Evolutionary conservation across 345 rosid genomes (phyloP).

Genomic region (Syzygium aqueum): DNA sequence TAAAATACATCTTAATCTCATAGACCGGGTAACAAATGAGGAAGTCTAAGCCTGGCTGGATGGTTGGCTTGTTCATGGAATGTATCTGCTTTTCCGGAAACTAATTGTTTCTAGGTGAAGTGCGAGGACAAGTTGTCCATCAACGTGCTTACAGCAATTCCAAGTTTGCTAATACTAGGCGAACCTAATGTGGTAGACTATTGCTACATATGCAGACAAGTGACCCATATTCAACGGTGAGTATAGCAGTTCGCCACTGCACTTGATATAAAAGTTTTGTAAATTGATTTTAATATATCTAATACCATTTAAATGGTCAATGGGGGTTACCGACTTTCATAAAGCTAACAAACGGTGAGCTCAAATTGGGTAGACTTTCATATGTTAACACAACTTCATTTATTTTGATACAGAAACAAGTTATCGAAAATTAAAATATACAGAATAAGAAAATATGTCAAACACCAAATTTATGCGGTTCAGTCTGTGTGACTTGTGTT

Average conservation of each 20-base stretch:
- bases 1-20: neutral
- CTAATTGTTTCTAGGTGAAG: neutral
- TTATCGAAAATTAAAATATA: too few relatives aligned
- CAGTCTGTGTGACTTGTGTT: too few relatives aligned
- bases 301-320: too few relatives aligned
- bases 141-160: neutral
- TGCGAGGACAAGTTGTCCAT: neutral
- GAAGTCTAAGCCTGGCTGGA: neutral
- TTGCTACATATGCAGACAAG: neutral
- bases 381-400: too few relatives aligned
- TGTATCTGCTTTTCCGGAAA: neutral
- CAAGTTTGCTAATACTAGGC: neutral
- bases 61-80: neutral
- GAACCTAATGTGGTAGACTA: neutral
- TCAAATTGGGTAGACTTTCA: too few relatives aligned
- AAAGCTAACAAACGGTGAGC: too few relatives aligned
- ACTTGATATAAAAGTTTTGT: too few relatives aligned
- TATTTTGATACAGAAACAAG: too few relatives aligned
- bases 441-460: too few relatives aligned
- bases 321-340: too few relatives aligned
- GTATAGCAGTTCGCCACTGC: accelerated
- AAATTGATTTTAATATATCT: too few relatives aligned
- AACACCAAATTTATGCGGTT: too few relatives aligned
- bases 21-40: neutral
- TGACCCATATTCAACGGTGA: neutral